These are phyloP conservation scores for Cinchona pubescens DNA, from an alignment of 257 asterid species.

Conservation along the genomic window DNA sequence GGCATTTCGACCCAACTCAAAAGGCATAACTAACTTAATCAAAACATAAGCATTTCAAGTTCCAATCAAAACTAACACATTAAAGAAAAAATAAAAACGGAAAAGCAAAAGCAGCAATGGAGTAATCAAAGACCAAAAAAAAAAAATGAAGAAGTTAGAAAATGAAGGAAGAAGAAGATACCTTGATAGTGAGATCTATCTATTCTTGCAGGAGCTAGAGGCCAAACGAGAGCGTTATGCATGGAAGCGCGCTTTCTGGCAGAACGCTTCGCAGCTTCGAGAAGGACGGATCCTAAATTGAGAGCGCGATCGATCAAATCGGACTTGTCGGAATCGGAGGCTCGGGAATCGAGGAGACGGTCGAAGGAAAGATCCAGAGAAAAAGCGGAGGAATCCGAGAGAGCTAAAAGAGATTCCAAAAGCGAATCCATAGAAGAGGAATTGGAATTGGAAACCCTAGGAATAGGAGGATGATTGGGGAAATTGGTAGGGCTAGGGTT, in stretches of 20 bases:
- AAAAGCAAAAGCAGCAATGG: not conserved
- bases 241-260: slow-evolving; percentile 55
- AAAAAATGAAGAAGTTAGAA: not conserved
- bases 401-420: slow-evolving; percentile 51
- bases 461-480: slow-evolving; percentile 15
- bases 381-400: slow-evolving; percentile 44
- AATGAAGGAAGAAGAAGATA: too few species aligned
- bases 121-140: not conserved
- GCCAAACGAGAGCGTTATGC: slow-evolving; percentile 73
- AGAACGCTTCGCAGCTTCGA: slow-evolving; percentile 73
- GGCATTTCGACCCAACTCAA: too few species aligned
- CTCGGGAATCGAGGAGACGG: slow-evolving; percentile 51
- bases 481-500: too few species aligned
- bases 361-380: slow-evolving; percentile 59
- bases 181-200: slow-evolving; percentile 84
- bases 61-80: not conserved
- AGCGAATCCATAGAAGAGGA: slow-evolving; percentile 39
- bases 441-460: slow-evolving; percentile 21
- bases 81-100: not conserved
- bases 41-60: not conserved
- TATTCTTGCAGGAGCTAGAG: slow-evolving; percentile 60
- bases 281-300: slow-evolving; percentile 59
- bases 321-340: slow-evolving; percentile 44
- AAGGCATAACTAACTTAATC: too few species aligned
- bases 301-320: slow-evolving; percentile 61